Conservation (phyloP, 2,329 filamentous ascomycete species). For the Calcarisporium arbuscula region DNA sequence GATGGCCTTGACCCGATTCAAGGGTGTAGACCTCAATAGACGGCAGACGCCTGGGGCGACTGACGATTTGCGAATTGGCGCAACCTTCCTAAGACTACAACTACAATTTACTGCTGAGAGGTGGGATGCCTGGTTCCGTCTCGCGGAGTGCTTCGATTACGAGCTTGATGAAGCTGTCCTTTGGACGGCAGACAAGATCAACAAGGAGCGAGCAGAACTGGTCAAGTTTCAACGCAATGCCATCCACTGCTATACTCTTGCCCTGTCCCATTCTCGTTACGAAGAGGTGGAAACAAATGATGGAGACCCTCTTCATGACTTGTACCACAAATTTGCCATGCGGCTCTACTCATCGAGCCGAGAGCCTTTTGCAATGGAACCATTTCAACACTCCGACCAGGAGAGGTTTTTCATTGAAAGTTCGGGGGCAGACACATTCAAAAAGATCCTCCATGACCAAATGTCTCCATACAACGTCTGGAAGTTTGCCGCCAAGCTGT, state of each 20-base stretch:
- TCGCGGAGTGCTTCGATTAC: conserved; percentile 81
- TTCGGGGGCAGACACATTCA: conserved; percentile 44
- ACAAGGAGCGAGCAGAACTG: conserved; percentile 70
- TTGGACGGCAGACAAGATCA: conserved; percentile 88
- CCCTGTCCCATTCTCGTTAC: conserved; percentile 48
- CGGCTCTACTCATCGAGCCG: conserved; percentile 56
- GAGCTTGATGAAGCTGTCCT: conserved; percentile 82
- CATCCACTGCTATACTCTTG: conserved; percentile 71
- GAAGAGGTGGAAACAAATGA: conserved; percentile 38
- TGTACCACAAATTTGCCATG: conserved; percentile 56
- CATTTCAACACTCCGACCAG: conserved; percentile 50
- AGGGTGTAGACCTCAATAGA: conserved; percentile 61
- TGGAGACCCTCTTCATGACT: conserved; percentile 48
- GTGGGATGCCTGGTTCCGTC: conserved; percentile 87
- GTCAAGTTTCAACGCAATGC: conserved; percentile 70
- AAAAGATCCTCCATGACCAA: conserved; percentile 45
- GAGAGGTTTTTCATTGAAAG: conserved; percentile 51
- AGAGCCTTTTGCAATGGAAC: conserved; percentile 57
- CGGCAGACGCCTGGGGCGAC: conserved; percentile 72
- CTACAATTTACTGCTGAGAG: conserved; percentile 73
- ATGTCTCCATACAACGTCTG: conserved; percentile 56
- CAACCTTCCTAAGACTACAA: conserved; percentile 73
- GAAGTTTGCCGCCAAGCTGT: conserved; percentile 53
- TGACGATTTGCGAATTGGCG: conserved; percentile 76
- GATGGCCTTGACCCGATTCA: conserved; percentile 82